phyloP scores from a whole-genome alignment of 805 yeast species.

The Tetrapisispora fleetii region DNA sequence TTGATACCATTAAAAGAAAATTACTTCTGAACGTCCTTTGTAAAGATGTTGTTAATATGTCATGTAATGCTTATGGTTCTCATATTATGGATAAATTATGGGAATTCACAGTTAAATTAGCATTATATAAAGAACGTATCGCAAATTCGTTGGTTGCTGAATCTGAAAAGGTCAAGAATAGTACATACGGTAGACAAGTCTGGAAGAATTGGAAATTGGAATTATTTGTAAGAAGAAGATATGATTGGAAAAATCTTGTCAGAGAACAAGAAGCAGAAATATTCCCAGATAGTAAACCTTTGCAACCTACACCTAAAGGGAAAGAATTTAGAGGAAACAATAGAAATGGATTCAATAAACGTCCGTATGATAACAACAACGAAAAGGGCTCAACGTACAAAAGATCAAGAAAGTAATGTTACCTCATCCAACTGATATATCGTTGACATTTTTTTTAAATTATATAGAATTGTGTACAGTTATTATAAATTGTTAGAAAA shows the following conservation, averaged over 20 bases:
- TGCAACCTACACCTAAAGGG: constrained; percentile 13
- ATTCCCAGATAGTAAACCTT: constrained; percentile 30
- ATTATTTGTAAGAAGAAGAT: constrained; percentile 37
- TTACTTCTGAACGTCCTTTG: constrained; percentile 56
- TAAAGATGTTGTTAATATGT: constrained; percentile 46
- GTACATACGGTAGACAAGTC: constrained; percentile 79
- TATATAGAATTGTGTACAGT: background rate
- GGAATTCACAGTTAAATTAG: constrained; percentile 66
- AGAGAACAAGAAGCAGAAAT: constrained; percentile 41
- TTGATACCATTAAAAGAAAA: constrained; percentile 48
- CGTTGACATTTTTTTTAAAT: too few relatives aligned
- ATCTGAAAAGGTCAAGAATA: constrained; percentile 65
- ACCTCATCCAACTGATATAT: too few relatives aligned
- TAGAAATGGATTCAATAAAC: background rate
- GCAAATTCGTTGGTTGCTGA: constrained; percentile 55
- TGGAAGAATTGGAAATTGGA: constrained; percentile 97
- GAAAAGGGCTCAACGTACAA: background rate
- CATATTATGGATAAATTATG: constrained; percentile 81
- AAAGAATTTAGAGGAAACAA: background rate
- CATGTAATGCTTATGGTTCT: constrained; percentile 85
- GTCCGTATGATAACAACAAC: background rate
- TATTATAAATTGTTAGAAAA: background rate
- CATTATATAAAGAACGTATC: constrained; percentile 77
- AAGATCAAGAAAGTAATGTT: background rate
- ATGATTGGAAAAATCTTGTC: constrained; percentile 69